Base-by-base conservation (phyloP, 78 protist genomes). In the Tieghemostelium lacteum region DNA sequence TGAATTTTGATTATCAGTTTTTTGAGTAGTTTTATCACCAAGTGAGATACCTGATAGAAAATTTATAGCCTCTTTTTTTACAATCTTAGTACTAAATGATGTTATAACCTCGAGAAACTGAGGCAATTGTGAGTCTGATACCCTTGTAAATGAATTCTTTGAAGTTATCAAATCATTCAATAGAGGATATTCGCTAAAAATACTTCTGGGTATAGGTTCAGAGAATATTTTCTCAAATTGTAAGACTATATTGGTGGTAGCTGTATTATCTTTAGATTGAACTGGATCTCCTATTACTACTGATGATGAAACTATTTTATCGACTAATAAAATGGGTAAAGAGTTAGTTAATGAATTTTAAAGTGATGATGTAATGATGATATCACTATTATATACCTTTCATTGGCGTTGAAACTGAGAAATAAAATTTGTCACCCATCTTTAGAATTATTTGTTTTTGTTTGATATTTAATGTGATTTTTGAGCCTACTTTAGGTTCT, bases 31-130 rank as follows among this genome's bases (percentile, higher is more conserved):
- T 39, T 73, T 50, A n/a, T 73, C 80, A 24, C 80, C 88, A 16
- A 78, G 40, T 26, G 52, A 34, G 28, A 78, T 78, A 39, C 88
- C 88, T 24, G 88, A 37, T 66, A 78, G 39, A 66, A 78, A 78
- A 58, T 39, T 78, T 19, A 52, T 50, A 16, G 88, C 88, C 19
- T 78, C 88, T 78, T 78, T 78, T 74, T 49, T 75, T 7, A 29
- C 70, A 22, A 20, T 62, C 31, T 62, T 63, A 29, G 60, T 28
- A 0, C 58, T 20, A 80, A 66, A 80, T 14, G 34, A 26, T 42
- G 61, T 52, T 1, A 80, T 14, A 3, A 80, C 5, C 65, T 80
- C 67, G 2, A 39, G 14, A 57, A 80, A 80, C 12, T 55, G n/a
- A 22, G 75, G 36, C 8, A 80, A 20, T 66, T 80, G 75, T 10